phyloP scores from a whole-genome alignment of 257 asterid species.

The Coffea canephora region DNA sequence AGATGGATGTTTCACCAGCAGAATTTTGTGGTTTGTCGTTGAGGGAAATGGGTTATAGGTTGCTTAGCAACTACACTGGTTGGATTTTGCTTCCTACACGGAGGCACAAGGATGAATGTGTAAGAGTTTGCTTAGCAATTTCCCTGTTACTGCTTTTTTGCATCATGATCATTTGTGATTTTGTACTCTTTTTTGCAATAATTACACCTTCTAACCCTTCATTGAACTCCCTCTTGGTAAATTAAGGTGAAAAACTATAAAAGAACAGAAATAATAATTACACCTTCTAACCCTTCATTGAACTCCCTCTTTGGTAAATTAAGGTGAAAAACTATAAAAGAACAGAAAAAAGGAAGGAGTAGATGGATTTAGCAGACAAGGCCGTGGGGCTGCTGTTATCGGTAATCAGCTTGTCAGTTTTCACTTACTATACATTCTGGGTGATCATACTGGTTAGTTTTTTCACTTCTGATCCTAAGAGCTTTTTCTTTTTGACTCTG shows the following conservation, averaged over 20 bases:
- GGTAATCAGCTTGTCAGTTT: constrained; percentile 65
- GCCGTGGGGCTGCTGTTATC: constrained; percentile 75
- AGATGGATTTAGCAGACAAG: constrained; percentile 71
- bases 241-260: constrained; percentile 1
- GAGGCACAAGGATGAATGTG: not conserved
- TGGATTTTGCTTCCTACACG: not conserved
- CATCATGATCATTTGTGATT: not conserved
- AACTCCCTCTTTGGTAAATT: not conserved
- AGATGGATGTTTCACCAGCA: not conserved
- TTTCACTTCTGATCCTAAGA: not conserved
- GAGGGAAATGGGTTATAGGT: not conserved
- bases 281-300: not conserved
- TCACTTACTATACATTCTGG: constrained; percentile 93
- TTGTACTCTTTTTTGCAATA: not conserved
- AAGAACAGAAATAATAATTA: not conserved
- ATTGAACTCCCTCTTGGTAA: not conserved
- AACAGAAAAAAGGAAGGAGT: not conserved
- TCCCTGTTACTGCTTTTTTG: not conserved
- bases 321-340: constrained; percentile 3
- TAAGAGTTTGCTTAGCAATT: no score
- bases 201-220: not conserved
- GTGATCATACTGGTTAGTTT: constrained; percentile 75
- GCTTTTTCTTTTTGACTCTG: not conserved
- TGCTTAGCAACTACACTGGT: not conserved
- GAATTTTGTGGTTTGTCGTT: not conserved